phyloP scores from a whole-genome alignment of 1,284 basidiomycete genomes.

The Cutaneotrichosporon sp. region DNA sequence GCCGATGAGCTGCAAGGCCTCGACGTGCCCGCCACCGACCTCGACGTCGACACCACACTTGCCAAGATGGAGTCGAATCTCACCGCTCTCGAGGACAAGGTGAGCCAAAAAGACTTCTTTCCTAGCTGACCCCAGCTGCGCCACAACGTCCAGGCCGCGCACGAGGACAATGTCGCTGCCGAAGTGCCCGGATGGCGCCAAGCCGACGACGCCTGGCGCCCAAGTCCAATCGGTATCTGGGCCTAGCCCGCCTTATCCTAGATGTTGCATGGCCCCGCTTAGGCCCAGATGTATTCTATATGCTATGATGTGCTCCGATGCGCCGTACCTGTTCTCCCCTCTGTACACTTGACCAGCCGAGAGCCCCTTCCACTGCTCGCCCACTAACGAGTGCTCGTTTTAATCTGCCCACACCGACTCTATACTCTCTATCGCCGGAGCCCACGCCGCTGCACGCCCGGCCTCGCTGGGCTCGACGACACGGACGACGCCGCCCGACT shows the following conservation, averaged over 20 bases:
- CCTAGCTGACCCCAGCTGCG: neutral
- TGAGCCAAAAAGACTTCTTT: neutral
- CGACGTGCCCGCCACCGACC: conserved; percentile 9
- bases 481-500: conserved; percentile 52
- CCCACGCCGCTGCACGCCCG: conserved; percentile 71
- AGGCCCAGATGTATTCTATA: neutral
- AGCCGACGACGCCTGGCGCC: conserved; percentile 8
- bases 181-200: conserved; percentile 8
- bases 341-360: no score
- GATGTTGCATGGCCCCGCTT: neutral
- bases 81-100: conserved; percentile 7
- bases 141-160: neutral
- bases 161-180: neutral
- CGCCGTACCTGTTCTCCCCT: no score
- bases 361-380: no score
- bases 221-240: conserved; percentile 18
- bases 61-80: conserved; percentile 16
- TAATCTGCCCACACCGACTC: conserved; percentile 42
- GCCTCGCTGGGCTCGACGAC: conserved; percentile 76
- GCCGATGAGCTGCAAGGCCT: conserved; percentile 14
- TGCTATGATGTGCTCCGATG: neutral
- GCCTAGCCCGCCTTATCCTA: conserved; percentile 1
- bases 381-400: neutral
- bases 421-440: conserved; percentile 65
- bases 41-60: conserved; percentile 10